A percentile compares a stretch with the other conserved stretches of the same genome.
phyloP scores from a whole-genome alignment of 805 yeast species.

The Pichia nakasei region DNA sequence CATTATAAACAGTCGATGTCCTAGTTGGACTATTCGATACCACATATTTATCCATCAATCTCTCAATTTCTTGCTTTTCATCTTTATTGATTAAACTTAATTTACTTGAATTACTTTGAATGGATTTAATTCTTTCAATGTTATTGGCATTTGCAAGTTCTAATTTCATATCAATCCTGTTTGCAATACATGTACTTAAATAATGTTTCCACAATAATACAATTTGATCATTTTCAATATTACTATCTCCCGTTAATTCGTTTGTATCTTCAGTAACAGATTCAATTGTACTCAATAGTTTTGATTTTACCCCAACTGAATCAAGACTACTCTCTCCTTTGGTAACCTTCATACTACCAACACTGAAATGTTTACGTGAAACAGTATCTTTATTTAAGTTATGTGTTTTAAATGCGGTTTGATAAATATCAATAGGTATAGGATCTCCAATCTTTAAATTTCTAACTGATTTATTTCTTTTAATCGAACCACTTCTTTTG shows the following conservation, averaged over 20 bases:
- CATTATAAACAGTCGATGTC: background rate
- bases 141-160: constrained; percentile 15
- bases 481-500: background rate
- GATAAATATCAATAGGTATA: constrained; percentile 4
- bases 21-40: background rate
- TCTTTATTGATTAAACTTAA: background rate
- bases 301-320: background rate
- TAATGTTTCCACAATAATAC: constrained; percentile 23
- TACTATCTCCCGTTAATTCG: background rate
- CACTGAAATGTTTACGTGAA: background rate
- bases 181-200: constrained; percentile 17
- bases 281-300: background rate
- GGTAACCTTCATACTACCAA: background rate
- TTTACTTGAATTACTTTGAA: constrained; percentile 1
- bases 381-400: background rate
- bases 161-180: constrained; percentile 23
- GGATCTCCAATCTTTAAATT: constrained; percentile 5
- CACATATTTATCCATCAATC: constrained; percentile 3
- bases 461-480: background rate
- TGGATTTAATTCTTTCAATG: constrained; percentile 6
- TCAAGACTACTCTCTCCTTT: background rate
- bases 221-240: constrained; percentile 10
- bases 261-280: background rate
- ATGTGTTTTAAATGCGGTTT: constrained; percentile 7
- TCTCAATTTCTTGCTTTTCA: constrained; percentile 1